Evolutionary conservation across 192 early-diverging fungal species (phyloP).

Genomic region (Rhizophagus sp.): DNA sequence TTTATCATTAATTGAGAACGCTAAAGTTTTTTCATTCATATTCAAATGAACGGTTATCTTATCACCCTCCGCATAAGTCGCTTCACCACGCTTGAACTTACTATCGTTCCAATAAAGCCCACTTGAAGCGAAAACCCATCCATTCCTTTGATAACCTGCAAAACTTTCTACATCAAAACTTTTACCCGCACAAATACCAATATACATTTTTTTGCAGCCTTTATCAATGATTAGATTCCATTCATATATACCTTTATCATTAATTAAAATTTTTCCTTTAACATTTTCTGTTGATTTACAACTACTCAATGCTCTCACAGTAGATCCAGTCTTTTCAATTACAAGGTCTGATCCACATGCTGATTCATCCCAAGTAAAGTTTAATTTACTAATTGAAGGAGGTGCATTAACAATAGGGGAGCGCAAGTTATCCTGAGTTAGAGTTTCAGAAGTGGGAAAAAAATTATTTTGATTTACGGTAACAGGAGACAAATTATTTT

Average conservation of each 20-base stretch:
- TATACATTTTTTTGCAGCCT: background rate
- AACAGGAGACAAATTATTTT: background rate
- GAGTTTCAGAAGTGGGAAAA: background rate
- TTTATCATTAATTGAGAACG: constrained; percentile 22
- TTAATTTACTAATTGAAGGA: background rate
- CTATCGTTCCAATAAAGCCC: constrained; percentile 1
- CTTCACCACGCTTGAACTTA: background rate
- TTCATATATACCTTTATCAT: background rate
- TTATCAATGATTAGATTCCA: constrained; percentile 21
- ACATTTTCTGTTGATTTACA: background rate
- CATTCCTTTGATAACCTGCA: background rate
- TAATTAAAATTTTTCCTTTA: background rate
- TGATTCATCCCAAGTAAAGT: background rate
- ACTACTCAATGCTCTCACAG: background rate
- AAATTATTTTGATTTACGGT: background rate
- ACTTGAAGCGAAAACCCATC: background rate
- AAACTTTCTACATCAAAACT: constrained; percentile 7
- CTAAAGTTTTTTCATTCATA: constrained; percentile 19
- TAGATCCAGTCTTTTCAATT: background rate
- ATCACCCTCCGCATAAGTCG: background rate
- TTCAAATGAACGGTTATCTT: constrained; percentile 26
- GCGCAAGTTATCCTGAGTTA: background rate
- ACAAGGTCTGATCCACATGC: background rate
- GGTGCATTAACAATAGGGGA: background rate
- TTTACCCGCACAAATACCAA: constrained; percentile 9